Evolutionary conservation across 2,329 filamentous ascomycete species (phyloP), one percentile per base, ranked within the genome.

Genomic region (Beauveria sp.): DNA sequence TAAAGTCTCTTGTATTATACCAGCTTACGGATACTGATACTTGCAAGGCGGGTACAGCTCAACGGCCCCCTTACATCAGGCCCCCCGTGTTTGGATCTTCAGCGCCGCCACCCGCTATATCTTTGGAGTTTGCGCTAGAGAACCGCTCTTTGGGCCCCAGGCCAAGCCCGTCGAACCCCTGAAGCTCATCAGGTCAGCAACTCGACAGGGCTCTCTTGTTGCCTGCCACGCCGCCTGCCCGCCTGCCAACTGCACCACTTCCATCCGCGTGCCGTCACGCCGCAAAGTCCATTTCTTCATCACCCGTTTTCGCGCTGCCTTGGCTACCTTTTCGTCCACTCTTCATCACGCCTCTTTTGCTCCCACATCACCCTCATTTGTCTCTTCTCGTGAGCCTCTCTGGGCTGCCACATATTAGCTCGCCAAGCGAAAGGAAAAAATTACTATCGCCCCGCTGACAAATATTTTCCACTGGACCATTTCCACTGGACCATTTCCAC

Each of bases 401-500:
- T 45, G 22, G 14, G 20, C 47, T 34, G 34, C 46, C 34, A 18
- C 47, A 50, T n/a, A 34, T 34, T 60, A 34, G 58, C 49, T 42
- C 40, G 58, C 58, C 58, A 60, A 60, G 38, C 47, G 42, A 46
- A 52, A 47, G 42, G n/a, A 7, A 20, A 58, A 51, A 34, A 52
- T 51, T 43, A 22, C 30, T 58, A 42, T 45, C 49, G 58, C 49
- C 47, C 58, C 58, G 58, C 58, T 60, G 58, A 60, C 58, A 60
- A 60, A 60, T 59, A 58, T 50, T 52, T 59, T 40, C 47, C 40
- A 56, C 53, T 26, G 26, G 53, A 56, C 40, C 38, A 43, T 20
- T 57, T 57, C 58, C 47, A 59, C 57, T 22, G 26, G 47, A 20
- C 57, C 46, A 51, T 30, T 53, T 60, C 26, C 47, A 59, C 57